phyloP scores from a whole-genome alignment of 108 stramenopile genomes.

The Cyclostephanos tholiformis region DNA sequence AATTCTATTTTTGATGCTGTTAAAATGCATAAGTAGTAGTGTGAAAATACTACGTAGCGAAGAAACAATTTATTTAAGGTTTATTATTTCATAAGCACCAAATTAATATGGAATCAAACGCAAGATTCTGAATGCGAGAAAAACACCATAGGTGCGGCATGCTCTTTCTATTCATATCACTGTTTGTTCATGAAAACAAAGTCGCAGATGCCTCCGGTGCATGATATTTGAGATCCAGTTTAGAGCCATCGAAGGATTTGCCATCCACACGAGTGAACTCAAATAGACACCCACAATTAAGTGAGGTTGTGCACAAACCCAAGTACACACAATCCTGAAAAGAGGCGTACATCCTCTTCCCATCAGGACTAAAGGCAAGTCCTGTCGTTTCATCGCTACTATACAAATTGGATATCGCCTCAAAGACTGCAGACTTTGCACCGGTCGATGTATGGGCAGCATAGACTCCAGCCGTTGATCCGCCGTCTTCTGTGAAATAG shows the following conservation, averaged over 20 bases:
- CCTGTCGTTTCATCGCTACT: slow-evolving; percentile 61
- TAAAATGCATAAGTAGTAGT: too few species aligned
- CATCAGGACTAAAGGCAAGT: slow-evolving; percentile 60
- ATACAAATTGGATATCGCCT: slow-evolving; percentile 4
- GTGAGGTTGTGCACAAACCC: too few species aligned
- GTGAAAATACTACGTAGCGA: too few species aligned
- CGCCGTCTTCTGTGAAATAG: slow-evolving; percentile 62
- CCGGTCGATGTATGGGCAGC: slow-evolving; percentile 28
- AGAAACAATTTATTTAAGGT: too few species aligned
- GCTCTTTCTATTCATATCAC: too few species aligned
- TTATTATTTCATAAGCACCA: too few species aligned
- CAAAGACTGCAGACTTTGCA: slow-evolving; percentile 39
- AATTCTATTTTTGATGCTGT: too few species aligned
- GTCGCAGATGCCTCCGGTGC: background rate
- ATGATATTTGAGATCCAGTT: slow-evolving; percentile 28
- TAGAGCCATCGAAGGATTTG: slow-evolving; percentile 39
- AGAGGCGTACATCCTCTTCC: slow-evolving; percentile 26
- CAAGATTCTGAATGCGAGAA: too few species aligned
- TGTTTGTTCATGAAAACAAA: too few species aligned
- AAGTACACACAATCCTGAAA: slow-evolving; percentile 4
- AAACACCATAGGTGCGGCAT: too few species aligned
- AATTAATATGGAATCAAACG: too few species aligned
- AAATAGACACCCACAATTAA: slow-evolving; percentile 8
- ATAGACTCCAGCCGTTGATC: slow-evolving; percentile 39
- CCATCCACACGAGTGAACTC: slow-evolving; percentile 46